Base-by-base conservation (phyloP, 768 basidiomycete species). In the Galerina marginata region DNA sequence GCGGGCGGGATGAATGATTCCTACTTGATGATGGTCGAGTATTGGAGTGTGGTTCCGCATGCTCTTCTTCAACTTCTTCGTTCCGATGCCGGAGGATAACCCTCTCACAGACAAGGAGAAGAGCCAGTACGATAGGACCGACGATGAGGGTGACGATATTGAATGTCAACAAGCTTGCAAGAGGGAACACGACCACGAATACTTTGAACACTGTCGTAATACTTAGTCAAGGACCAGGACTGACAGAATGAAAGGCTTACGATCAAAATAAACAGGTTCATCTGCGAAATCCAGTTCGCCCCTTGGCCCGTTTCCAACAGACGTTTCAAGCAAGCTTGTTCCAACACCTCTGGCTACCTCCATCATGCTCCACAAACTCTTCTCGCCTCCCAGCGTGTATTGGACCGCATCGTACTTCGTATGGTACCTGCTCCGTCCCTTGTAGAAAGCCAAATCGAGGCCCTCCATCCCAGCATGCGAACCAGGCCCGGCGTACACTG, bases 401-500 rank as follows among this genome's bases (percentile, higher is more conserved):
- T 88, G 77, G 45, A 93, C 79, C 1, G 86, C 81, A 67, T 94
- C 92, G 43, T 84, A 84, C 67, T 82, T 83, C 0, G 92, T 93
- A 70, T 95, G 93, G 64, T 94, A 94, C 61, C 80, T 82, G 61
- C 88, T 87, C 44, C 92, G 80, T 1, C 86, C 85, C 59, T 80
- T 83, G 72, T 93, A 94, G 68, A 93, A 94, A 0, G 92, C 90
- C 36, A 93, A 74, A 65, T 94, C 92, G 4, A 92, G 77, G 3
- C 92, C 92, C 46, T 85, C 73, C 82, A 92, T 82, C 0, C 82
- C 84, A 43, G 56, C 55, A 48, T 63, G 49, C 16, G 60, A 39
- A 14, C 59, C 65, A n/a, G 56, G 56, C 23, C 77, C 71, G 23
- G 79, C 76, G 61, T 92, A 95, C 9, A 93, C 83, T 3, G 84